These are phyloP conservation scores for Kwoniella mangroviensis DNA, from an alignment of 768 basidiomycete species.

Conservation along the genomic window DNA sequence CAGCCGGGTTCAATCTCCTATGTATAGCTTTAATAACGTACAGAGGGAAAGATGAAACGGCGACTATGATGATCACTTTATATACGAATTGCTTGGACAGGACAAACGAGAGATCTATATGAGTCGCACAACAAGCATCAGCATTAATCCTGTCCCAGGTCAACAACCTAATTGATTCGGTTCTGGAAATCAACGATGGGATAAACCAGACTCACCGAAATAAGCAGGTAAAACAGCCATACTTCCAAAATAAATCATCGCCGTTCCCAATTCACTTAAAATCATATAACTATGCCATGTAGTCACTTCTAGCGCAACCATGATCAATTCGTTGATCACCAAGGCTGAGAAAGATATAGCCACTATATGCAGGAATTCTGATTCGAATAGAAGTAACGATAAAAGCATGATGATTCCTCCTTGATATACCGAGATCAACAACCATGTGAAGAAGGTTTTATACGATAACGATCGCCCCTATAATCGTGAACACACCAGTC, in stretches of 20 bases:
- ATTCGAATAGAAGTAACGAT: slow-evolving; percentile 94
- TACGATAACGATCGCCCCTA: slow-evolving; percentile 92
- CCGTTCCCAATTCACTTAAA: slow-evolving; percentile 83
- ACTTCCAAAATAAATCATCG: slow-evolving; percentile 84
- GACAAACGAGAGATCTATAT: slow-evolving; percentile 88
- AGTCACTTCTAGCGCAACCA: slow-evolving; percentile 97
- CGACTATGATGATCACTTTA: slow-evolving; percentile 95
- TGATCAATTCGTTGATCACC: slow-evolving; percentile 94
- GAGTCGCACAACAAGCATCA: background rate
- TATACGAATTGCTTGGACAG: slow-evolving; percentile 83
- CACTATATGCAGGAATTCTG: slow-evolving; percentile 95
- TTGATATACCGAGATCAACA: slow-evolving; percentile 97
- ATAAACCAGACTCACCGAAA: slow-evolving; percentile 71
- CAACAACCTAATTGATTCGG: no score
- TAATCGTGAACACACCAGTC: background rate
- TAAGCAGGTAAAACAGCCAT: slow-evolving; percentile 95
- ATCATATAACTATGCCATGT: slow-evolving; percentile 99
- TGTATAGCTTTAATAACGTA: slow-evolving; percentile 87
- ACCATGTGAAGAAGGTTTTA: slow-evolving; percentile 98
- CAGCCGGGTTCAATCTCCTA: slow-evolving; percentile 84
- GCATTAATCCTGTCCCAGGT: background rate
- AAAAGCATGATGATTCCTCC: slow-evolving; percentile 99
- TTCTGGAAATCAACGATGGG: background rate
- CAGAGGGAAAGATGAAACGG: slow-evolving; percentile 87
- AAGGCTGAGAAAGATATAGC: slow-evolving; percentile 97